These are phyloP conservation scores for Saturnispora sekii DNA, from an alignment of 805 yeast genomes.

Conservation along the genomic window DNA sequence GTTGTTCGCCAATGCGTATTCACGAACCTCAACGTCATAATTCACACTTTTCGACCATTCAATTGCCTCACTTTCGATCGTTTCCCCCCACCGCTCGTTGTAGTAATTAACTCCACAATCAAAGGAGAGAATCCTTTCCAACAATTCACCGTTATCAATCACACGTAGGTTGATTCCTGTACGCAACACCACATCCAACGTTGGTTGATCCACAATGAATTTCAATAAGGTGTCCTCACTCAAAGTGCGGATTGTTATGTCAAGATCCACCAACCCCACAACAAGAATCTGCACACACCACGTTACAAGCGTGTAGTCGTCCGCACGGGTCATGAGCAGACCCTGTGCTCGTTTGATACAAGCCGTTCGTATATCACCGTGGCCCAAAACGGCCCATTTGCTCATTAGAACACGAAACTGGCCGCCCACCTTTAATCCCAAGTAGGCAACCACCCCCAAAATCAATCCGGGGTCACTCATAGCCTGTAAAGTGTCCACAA, in stretches of 20 bases:
- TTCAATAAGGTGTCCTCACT: too few relatives aligned
- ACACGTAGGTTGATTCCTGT: too few relatives aligned
- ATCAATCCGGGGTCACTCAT: slow-evolving; percentile 34
- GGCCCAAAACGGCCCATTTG: background rate
- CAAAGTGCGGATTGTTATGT: too few relatives aligned
- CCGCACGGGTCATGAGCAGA: too few relatives aligned
- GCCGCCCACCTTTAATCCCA: background rate
- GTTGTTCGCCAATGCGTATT: background rate
- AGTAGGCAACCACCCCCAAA: background rate
- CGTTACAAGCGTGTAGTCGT: background rate
- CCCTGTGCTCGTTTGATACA: too few relatives aligned
- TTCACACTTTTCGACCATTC: background rate
- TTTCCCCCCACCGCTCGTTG: background rate
- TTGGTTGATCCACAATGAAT: too few relatives aligned
- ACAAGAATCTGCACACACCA: too few relatives aligned
- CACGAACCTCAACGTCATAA: background rate
- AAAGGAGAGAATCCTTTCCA: background rate
- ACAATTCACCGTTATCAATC: background rate
- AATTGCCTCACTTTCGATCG: background rate
- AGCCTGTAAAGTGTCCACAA: slow-evolving; percentile 72
- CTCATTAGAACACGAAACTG: background rate
- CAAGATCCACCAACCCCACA: too few relatives aligned
- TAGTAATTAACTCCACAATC: background rate
- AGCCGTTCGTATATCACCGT: background rate
- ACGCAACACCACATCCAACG: too few relatives aligned